These are phyloP conservation scores for Zygotorulaspora danielsina DNA, from an alignment of 805 yeast genomes.

Conservation along the genomic window DNA sequence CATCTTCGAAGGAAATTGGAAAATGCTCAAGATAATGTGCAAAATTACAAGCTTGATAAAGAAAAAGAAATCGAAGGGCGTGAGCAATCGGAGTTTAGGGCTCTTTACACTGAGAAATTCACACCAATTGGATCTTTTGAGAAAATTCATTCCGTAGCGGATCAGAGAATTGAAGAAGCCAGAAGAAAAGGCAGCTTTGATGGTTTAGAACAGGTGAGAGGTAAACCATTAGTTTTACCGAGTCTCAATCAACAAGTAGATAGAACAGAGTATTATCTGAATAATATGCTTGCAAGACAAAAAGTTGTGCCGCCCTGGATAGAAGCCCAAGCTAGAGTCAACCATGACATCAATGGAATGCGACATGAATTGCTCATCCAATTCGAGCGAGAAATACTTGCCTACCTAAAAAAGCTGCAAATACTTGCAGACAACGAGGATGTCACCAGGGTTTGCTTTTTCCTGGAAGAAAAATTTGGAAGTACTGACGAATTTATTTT, in stretches of 20 bases:
- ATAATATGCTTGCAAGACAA: slow-evolving; percentile 69
- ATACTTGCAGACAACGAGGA: slow-evolving; percentile 3
- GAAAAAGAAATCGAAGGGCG: slow-evolving; percentile 35
- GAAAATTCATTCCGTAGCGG: slow-evolving; percentile 62
- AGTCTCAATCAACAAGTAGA: slow-evolving; percentile 55
- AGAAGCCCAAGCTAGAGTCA: slow-evolving; percentile 63
- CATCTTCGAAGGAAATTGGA: slow-evolving; percentile 41
- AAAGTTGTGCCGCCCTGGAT: slow-evolving; percentile 89
- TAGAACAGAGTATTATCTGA: slow-evolving; percentile 71
- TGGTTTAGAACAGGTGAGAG: slow-evolving; percentile 51
- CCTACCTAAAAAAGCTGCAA: slow-evolving; percentile 3
- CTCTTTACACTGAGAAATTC: slow-evolving; percentile 60
- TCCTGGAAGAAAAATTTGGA: slow-evolving; percentile 17
- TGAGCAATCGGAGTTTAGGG: slow-evolving; percentile 47
- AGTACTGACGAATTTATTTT: slow-evolving; percentile 20
- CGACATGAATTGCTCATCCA: slow-evolving; percentile 41
- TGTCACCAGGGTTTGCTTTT: slow-evolving; percentile 10
- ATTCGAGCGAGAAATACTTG: slow-evolving; percentile 35
- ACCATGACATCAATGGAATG: slow-evolving; percentile 44
- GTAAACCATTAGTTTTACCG: slow-evolving; percentile 48
- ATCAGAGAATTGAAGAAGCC: slow-evolving; percentile 71
- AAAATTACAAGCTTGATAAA: slow-evolving; percentile 53
- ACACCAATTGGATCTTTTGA: slow-evolving; percentile 39
- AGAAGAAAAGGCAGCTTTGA: slow-evolving; percentile 64
- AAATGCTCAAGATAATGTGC: slow-evolving; percentile 58